Base-by-base conservation (phyloP, 2,329 filamentous ascomycete genomes). In the Aschersonia sp. region DNA sequence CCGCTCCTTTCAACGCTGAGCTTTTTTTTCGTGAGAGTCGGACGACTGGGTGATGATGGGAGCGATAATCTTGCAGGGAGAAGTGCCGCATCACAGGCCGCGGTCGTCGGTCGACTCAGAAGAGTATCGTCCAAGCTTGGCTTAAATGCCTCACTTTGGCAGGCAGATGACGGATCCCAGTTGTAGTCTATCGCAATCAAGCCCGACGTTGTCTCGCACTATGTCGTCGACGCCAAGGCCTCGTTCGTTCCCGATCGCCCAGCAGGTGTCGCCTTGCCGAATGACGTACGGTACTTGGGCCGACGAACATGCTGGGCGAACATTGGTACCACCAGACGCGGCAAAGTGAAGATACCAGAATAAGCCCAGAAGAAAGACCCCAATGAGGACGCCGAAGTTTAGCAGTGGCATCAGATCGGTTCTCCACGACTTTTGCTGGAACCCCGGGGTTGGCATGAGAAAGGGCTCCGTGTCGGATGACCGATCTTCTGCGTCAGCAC, bases 351-450 rank as follows among this genome's bases (percentile, higher is more conserved):
- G 60, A 57, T 68, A 69, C 68, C 69, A 75, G 50, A 72, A 68
- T 42, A 79, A 54, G 14, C 68, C 56, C 35, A 78, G 55, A 44
- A 79, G 58, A 50, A 69, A 72, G 12, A 77, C 54, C 4, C 73
- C 63, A 47, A 76, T 65, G 37, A 79, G 58, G 50, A 78, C 59
- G 47, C 73, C 74, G 59, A 78, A 79, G 56, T 77, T 77, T 55
- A 79, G 64, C 52, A 79, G 62, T n/a, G 72, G 72, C 62, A 66
- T 68, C 62, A 74, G 62, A 50, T 74, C 70, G 35, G 68, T 66
- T 32, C 75, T 66, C 68, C 74, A 72, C 5, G 74, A 71, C 32
- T 62, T 60, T 40, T 58, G 62, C 53, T 51, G 55, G 14, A 49
- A 47, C 35, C 14, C 40, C 14, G 53, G 46, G 30, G 51, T 49